phyloP scores from a whole-genome alignment of 495 filamentous ascomycete genomes.

The Daldinia childiae region DNA sequence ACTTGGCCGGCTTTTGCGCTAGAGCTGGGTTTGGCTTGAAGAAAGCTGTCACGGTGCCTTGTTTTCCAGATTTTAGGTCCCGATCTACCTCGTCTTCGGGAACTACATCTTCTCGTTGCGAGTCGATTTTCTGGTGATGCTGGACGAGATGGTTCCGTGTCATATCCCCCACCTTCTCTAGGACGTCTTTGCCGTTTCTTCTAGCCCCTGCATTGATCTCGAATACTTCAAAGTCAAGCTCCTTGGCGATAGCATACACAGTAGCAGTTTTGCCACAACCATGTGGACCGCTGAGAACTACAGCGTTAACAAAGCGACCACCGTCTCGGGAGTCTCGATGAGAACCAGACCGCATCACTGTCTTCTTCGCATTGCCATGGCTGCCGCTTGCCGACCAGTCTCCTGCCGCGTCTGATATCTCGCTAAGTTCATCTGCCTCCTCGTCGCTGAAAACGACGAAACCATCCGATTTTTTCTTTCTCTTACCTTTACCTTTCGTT shows the following conservation, averaged over 20 bases:
- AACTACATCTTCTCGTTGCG: slow-evolving; percentile 26
- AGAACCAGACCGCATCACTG: slow-evolving; percentile 68
- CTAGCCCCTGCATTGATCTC: slow-evolving; percentile 89
- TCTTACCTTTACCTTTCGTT: slow-evolving; percentile 70
- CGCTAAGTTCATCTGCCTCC: slow-evolving; percentile 77
- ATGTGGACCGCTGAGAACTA: slow-evolving; percentile 87
- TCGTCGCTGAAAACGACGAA: slow-evolving; percentile 90
- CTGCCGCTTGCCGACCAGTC: slow-evolving; percentile 57
- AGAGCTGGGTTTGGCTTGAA: slow-evolving; percentile 65
- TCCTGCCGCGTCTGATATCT: slow-evolving; percentile 70
- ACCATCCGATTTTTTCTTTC: slow-evolving; percentile 79
- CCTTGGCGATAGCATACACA: slow-evolving; percentile 93
- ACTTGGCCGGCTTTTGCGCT: slow-evolving; percentile 40
- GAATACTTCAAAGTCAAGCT: slow-evolving; percentile 93
- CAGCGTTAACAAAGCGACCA: slow-evolving; percentile 63
- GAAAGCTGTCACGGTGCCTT: slow-evolving; percentile 82
- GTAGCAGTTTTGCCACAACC: slow-evolving; percentile 95
- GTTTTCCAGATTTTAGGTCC: slow-evolving; percentile 72
- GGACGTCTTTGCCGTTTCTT: slow-evolving; percentile 86
- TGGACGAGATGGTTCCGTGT: slow-evolving; percentile 89
- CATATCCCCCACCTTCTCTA: slow-evolving; percentile 96
- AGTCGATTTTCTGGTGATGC: slow-evolving; percentile 49
- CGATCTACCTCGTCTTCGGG: slow-evolving; percentile 58
- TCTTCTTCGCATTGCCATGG: slow-evolving; percentile 60
- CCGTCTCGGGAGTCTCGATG: slow-evolving; percentile 55